Conservation (phyloP, 225 moss, liverwort and hornwort genomes). For the Asterella californica region DNA sequence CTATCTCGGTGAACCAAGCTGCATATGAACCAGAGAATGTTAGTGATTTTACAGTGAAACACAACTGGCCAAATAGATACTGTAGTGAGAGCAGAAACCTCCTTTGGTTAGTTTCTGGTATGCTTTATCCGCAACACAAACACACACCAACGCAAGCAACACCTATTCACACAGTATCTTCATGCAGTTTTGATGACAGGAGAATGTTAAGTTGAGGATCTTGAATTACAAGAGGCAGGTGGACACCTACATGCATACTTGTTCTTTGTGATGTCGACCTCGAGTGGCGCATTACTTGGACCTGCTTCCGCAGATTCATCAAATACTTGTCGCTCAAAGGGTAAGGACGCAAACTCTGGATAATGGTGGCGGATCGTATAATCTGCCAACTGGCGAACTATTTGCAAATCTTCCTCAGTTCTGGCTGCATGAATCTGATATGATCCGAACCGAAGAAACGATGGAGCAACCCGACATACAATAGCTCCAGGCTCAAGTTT, state of each 20-base stretch:
- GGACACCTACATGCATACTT: conserved; percentile 63
- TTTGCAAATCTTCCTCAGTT: conserved; percentile 65
- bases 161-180: not conserved
- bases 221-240: not conserved
- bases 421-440: conserved; percentile 98
- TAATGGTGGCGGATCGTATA: conserved; percentile 83
- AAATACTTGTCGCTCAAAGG: conserved; percentile 69
- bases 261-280: conserved; percentile 68
- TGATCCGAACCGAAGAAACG: conserved; percentile 89
- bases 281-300: conserved; percentile 44
- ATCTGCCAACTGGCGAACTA: conserved; percentile 73
- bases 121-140: not conserved
- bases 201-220: not conserved
- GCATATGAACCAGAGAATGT: conserved; percentile 19
- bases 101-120: not conserved
- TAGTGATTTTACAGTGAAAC: not conserved
- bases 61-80: not conserved
- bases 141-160: not conserved
- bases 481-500: conserved; percentile 98
- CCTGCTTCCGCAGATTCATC: conserved; percentile 49
- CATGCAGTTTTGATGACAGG: no score
- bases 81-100: no score
- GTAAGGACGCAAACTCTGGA: conserved; percentile 60
- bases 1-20: conserved; percentile 97
- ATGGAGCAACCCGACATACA: conserved; percentile 86